Evolutionary conservation across 1,139 yeast species (phyloP), one percentile per base, ranked within the genome.

Genomic region (Candida freyschussii): DNA sequence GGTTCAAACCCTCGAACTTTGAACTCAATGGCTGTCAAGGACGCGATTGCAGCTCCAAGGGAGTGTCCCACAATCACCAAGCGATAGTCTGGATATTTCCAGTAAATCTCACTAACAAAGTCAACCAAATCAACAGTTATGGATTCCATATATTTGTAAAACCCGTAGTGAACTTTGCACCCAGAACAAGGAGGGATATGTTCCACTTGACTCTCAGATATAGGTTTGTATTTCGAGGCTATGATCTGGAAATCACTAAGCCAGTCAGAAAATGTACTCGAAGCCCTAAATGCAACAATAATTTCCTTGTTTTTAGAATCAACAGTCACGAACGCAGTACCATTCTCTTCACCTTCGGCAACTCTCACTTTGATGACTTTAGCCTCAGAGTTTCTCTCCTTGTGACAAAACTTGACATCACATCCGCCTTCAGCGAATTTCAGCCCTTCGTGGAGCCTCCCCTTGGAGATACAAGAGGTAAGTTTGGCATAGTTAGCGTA

Each of bases 31-130:
- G 83, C 89, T 13, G 75, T 64, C 25, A 82, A 59, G 4, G 68
- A 55, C 0, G 87, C 81, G 32, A 80, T 53, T 0, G 87, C 84
- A 1, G 78, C 91, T 1, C 93, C 93, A 26, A 81, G 56, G 0
- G 91, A 81, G 58, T 82, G 91, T 0, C 93, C 93, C 2, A 72
- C 59, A 3, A 79, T 62, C 6, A 74, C 65, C 15, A 79, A 44
- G 27, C 62, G 55, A 51, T 75, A 79, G 21, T 63, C 62, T 50
- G 52, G 41, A 20, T 43, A 23, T 15, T 37, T 21, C 2, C 12
- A 6, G 20, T 33, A 45, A 3, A 48, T 10, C 5, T 30, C 31
- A 17, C 44, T 40, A 11, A 43, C 39, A 1, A 33, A 34, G n/a
- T 23, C 16, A 6, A 46, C 14, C 15, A 46, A 27, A 5, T 33